These are phyloP conservation scores for Cephalotrichum gorgonifer DNA, from an alignment of 2,329 filamentous ascomycete genomes.

Conservation along the genomic window DNA sequence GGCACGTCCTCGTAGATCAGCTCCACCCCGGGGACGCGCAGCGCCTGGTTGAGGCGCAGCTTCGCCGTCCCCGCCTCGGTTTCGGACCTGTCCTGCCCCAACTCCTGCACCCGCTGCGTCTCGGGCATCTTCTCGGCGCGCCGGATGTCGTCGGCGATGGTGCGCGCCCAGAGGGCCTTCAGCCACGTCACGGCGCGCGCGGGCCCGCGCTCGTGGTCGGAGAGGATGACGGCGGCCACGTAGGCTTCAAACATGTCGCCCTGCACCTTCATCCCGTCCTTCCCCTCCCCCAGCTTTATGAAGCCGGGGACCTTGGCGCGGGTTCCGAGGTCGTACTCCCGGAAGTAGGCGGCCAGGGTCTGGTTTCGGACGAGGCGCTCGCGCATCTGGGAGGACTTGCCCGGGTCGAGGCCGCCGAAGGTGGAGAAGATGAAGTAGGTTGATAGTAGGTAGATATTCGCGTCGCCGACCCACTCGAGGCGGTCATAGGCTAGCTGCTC, in stretches of 20 bases:
- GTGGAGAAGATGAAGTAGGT: constrained; percentile 65
- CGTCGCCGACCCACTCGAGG: constrained; percentile 83
- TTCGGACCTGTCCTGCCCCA: constrained; percentile 6
- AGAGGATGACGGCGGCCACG: constrained; percentile 66
- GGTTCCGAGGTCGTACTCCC: constrained; percentile 59
- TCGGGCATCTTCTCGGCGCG: constrained; percentile 23
- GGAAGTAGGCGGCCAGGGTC: constrained; percentile 60
- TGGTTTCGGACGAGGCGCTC: constrained; percentile 74
- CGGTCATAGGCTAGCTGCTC: constrained; percentile 57
- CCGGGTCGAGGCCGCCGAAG: constrained; percentile 55
- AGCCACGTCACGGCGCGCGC: constrained; percentile 58
- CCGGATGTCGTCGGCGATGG: constrained; percentile 44
- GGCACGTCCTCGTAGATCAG: constrained; percentile 51
- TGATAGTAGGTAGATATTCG: constrained; percentile 70
- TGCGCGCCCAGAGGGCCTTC: constrained; percentile 60
- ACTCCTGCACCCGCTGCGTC: constrained; percentile 8
- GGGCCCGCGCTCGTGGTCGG: constrained; percentile 54
- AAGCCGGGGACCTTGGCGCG: constrained; percentile 46
- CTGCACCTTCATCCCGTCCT: constrained; percentile 57
- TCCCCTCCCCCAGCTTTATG: constrained; percentile 21
- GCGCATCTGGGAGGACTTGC: constrained; percentile 63
- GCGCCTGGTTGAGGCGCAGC: constrained; percentile 41
- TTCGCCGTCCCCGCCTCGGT: constrained; percentile 6
- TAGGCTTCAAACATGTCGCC: constrained; percentile 91
- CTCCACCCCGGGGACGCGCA: constrained; percentile 47